A percentile compares a stretch with the other conserved stretches of the same genome.
phyloP scores from a whole-genome alignment of 495 filamentous ascomycete species.

The Podospora didyma region DNA sequence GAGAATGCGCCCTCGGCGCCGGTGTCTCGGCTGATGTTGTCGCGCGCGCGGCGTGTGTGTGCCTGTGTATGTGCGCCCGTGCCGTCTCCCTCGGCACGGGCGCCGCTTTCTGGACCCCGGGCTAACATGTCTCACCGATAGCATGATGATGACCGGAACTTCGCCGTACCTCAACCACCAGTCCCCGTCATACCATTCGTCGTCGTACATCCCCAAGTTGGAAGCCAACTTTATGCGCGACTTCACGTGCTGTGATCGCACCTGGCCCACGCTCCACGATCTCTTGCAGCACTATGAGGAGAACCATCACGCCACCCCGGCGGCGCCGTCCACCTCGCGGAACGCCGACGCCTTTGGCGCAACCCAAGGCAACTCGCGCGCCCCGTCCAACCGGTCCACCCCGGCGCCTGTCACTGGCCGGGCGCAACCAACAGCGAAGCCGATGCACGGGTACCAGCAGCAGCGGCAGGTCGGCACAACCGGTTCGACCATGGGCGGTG shows the following conservation, averaged over 20 bases:
- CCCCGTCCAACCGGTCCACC: conserved; percentile 21
- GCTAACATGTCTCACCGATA: conserved; percentile 36
- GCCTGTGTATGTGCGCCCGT: conserved; percentile 4
- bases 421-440: conserved; percentile 21
- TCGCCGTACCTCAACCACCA: conserved; percentile 81
- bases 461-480: conserved; percentile 29
- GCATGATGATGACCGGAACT: conserved; percentile 94
- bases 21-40: conserved; percentile 12
- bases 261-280: conserved; percentile 85
- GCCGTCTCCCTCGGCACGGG: neutral
- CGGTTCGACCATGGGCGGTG: conserved; percentile 27
- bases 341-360: conserved; percentile 22
- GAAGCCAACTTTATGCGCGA: conserved; percentile 97
- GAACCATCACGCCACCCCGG: conserved; percentile 58
- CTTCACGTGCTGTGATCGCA: conserved; percentile 88
- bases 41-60: conserved; percentile 3
- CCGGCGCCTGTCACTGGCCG: conserved; percentile 19
- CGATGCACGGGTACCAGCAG: conserved; percentile 35
- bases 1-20: neutral
- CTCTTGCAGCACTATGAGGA: conserved; percentile 96
- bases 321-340: conserved; percentile 25
- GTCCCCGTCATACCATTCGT: conserved; percentile 94
- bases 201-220: conserved; percentile 94
- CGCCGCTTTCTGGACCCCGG: conserved; percentile 5
- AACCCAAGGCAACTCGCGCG: conserved; percentile 14